Conservation (phyloP, 306 rosid genomes). For the Senna tora region DNA sequence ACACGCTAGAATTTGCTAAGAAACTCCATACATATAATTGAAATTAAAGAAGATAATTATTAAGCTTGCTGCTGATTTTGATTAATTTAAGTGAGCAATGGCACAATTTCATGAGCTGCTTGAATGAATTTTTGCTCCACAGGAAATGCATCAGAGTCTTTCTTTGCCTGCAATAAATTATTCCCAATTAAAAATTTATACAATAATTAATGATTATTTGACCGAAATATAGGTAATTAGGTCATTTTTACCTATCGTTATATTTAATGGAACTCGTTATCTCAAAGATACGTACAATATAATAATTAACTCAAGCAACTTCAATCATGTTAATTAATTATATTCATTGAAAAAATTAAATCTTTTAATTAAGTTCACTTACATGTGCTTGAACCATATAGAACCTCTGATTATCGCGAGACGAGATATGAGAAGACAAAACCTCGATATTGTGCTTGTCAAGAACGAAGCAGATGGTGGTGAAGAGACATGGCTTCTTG, state of each 20-base stretch:
- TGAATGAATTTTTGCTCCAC: constrained; percentile 42
- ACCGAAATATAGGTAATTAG: too few species aligned
- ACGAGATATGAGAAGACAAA: constrained; percentile 48
- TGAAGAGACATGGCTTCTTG: constrained; percentile 47
- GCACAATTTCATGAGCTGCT: constrained; percentile 51
- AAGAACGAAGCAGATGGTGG: constrained; percentile 48
- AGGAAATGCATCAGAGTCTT: background rate
- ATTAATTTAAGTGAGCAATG: background rate
- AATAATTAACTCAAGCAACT: too few species aligned
- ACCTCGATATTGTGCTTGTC: constrained; percentile 52
- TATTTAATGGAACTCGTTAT: too few species aligned
- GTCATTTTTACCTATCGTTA: too few species aligned
- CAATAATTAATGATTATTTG: too few species aligned
- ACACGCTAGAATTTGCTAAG: too few species aligned
- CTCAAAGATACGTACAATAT: too few species aligned
- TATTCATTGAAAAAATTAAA: too few species aligned
- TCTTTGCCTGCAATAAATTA: constrained; percentile 28
- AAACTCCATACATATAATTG: too few species aligned
- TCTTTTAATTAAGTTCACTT: too few species aligned
- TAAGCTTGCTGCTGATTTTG: background rate
- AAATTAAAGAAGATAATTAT: background rate
- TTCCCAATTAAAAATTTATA: too few species aligned
- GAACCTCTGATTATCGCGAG: constrained; percentile 32
- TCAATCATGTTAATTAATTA: too few species aligned
- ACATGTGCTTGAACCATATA: constrained; percentile 59